Evolutionary conservation across 108 stramenopile genomes (phyloP).

Genomic region (Skeletonema menzelii): DNA sequence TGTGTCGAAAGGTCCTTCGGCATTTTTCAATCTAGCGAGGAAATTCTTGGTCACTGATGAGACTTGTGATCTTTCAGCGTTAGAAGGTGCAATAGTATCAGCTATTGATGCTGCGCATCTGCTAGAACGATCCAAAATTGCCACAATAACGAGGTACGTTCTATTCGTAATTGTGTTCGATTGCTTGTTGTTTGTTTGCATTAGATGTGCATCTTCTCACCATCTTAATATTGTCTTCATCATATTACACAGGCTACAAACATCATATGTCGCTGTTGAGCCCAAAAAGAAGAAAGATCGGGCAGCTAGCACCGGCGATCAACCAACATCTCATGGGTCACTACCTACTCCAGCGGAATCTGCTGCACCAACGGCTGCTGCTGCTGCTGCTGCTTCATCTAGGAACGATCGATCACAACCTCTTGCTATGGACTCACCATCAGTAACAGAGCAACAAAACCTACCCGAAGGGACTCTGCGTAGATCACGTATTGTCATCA

Average conservation of each 20-base stretch:
- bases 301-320: background rate
- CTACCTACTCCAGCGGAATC: constrained; percentile 6
- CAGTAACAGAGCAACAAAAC: constrained; percentile 15
- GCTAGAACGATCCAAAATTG: constrained; percentile 78
- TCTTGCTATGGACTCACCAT: constrained; percentile 4
- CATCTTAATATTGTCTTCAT: background rate
- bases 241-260: constrained; percentile 55
- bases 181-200: background rate
- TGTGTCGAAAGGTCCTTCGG: constrained; percentile 79
- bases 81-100: constrained; percentile 86
- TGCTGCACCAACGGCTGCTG: constrained; percentile 6
- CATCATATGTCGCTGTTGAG: constrained; percentile 77
- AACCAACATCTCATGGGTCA: constrained; percentile 2
- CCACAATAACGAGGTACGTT: constrained; percentile 72
- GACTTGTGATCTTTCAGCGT: constrained; percentile 76
- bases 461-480: constrained; percentile 53
- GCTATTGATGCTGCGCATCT: constrained; percentile 87
- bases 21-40: constrained; percentile 81
- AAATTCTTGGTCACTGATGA: constrained; percentile 87
- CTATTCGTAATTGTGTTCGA: background rate
- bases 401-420: constrained; percentile 8
- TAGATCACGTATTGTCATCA: constrained; percentile 80
- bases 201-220: background rate
- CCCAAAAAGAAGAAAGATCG: constrained; percentile 59
- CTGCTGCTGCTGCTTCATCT: constrained; percentile 12